Percentiles rank a stretch among this genome's conserved stretches.
phyloP scores from a whole-genome alignment of 768 basidiomycete species.

The Pleurotus citrinopileatus region DNA sequence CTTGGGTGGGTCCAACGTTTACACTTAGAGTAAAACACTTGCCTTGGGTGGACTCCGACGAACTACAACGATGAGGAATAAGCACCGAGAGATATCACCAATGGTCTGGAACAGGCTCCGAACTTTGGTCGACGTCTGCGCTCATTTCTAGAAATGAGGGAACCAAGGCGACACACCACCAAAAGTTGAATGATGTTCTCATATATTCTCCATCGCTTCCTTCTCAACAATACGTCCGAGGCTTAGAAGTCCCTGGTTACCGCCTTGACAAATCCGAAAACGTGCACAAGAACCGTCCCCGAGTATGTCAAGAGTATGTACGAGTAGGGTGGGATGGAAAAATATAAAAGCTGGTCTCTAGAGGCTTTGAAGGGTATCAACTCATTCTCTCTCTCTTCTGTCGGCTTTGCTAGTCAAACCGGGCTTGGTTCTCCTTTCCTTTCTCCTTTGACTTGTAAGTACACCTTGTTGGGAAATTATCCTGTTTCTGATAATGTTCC shows the following conservation, averaged over 20 bases:
- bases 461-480: conserved; percentile 19
- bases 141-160: conserved; percentile 6
- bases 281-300: background rate
- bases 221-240: background rate
- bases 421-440: conserved; percentile 43
- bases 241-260: background rate
- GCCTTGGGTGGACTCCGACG: background rate
- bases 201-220: background rate
- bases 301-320: too few species aligned
- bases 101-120: background rate
- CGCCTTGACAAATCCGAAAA: background rate
- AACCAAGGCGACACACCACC: background rate
- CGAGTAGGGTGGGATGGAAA: background rate
- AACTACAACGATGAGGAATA: background rate
- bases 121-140: background rate
- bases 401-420: conserved; percentile 46
- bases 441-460: conserved; percentile 24
- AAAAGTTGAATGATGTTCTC: conserved; percentile 1
- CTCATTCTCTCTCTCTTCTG: conserved; percentile 23
- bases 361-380: background rate
- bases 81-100: background rate
- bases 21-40: too few species aligned
- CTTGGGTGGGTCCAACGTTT: too few species aligned
- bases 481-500: background rate
- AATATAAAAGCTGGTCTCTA: conserved; percentile 1